Percentiles rank a stretch among this genome's conserved stretches.
Evolutionary conservation across 176 grass and related monocot species (phyloP).

Genomic region (Luzula sylvatica): DNA sequence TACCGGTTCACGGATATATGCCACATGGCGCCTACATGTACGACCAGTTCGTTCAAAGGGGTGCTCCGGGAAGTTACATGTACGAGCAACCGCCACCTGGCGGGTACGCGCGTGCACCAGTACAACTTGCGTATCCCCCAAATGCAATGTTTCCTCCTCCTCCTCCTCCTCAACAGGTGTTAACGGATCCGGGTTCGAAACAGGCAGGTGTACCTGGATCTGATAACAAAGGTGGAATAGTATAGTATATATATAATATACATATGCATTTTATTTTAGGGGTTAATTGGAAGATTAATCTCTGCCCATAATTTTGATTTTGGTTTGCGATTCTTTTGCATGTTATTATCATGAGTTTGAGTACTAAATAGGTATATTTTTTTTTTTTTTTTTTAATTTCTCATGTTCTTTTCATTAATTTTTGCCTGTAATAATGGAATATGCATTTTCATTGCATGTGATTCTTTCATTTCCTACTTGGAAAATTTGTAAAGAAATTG

Average conservation of each 20-base stretch:
- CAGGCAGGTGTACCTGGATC: neutral
- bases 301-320: neutral
- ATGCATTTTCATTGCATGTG: conserved; percentile 3
- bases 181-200: conserved; percentile 5
- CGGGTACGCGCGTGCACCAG: conserved; percentile 1
- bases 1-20: conserved; percentile 1
- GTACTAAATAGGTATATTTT: conserved; percentile 17
- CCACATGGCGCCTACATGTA: conserved; percentile 1
- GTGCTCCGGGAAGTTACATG: conserved; percentile 1
- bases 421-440: conserved; percentile 15
- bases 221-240: conserved; percentile 11
- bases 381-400: conserved; percentile 6
- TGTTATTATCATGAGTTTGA: neutral
- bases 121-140: conserved; percentile 5
- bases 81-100: conserved; percentile 14
- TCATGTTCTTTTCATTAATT: neutral
- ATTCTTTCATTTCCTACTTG: conserved; percentile 1
- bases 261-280: no score
- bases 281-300: no score
- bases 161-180: neutral
- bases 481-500: conserved; percentile 4
- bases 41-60: conserved; percentile 5
- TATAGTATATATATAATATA: no score
- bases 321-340: conserved; percentile 9
- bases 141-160: conserved; percentile 7